These are phyloP conservation scores for Oryza punctata DNA, from an alignment of 176 grass and related monocot genomes.

Conservation along the genomic window DNA sequence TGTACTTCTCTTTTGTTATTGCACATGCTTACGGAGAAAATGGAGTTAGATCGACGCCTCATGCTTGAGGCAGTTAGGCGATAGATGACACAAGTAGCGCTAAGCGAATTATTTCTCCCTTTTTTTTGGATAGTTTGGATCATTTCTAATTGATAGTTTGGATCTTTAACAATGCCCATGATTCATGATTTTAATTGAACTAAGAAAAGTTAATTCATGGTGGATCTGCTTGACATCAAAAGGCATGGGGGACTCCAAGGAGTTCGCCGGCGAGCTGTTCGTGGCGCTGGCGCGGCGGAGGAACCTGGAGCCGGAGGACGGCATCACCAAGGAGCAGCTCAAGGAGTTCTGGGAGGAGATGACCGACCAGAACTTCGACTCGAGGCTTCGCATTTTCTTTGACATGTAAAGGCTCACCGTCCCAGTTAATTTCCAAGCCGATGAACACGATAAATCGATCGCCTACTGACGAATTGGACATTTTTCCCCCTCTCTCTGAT, in stretches of 20 bases:
- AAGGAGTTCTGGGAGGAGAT: conserved; percentile 98
- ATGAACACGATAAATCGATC: neutral
- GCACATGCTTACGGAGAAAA: neutral
- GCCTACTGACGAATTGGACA: conserved; percentile 11
- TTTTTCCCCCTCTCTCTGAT: conserved; percentile 13
- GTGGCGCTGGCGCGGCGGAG: conserved; percentile 70
- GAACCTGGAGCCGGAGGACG: conserved; percentile 54
- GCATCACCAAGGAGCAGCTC: conserved; percentile 78
- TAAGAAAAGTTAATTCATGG: neutral
- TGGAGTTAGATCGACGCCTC: neutral
- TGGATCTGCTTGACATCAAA: neutral
- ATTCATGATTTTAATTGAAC: neutral
- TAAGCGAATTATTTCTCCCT: too few species aligned
- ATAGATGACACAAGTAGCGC: too few species aligned
- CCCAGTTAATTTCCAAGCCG: neutral
- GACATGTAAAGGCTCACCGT: conserved; percentile 70
- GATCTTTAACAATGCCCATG: neutral
- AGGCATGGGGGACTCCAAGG: conserved; percentile 99
- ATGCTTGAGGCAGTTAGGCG: neutral
- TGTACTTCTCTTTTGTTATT: neutral
- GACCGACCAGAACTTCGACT: conserved; percentile 97
- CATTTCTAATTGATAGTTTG: neutral
- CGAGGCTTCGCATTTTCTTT: conserved; percentile 92
- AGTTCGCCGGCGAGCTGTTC: conserved; percentile 91
- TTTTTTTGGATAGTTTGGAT: neutral